Percentiles rank a stretch among this genome's conserved stretches.
phyloP scores from a whole-genome alignment of 129 eudicot genomes.

The Scalesia atractyloides region DNA sequence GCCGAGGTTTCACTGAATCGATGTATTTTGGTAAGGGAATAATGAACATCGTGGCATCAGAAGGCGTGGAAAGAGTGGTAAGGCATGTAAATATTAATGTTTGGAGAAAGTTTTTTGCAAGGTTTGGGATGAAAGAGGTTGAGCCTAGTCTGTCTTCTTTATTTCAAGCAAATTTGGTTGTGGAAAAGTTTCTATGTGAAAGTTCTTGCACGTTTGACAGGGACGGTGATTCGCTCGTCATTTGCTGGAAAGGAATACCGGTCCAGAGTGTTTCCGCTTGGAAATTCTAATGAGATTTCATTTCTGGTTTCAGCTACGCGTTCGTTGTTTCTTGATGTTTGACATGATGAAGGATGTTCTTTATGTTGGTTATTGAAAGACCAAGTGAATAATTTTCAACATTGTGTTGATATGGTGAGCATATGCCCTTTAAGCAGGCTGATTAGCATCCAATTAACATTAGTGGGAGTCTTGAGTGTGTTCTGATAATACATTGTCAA shows the following conservation, averaged over 20 bases:
- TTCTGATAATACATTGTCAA: neutral
- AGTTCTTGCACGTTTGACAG: constrained; percentile 48
- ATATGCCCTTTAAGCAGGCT: neutral
- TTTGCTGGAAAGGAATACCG: constrained; percentile 76
- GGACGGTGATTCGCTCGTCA: constrained; percentile 39
- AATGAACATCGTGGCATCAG: constrained; percentile 41
- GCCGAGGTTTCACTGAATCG: constrained; percentile 33
- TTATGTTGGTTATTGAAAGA: constrained; percentile 11
- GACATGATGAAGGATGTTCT: neutral
- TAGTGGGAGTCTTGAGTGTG: neutral
- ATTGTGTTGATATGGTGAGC: neutral
- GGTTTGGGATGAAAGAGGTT: constrained; percentile 48
- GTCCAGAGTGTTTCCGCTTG: constrained; percentile 49
- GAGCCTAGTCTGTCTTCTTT: constrained; percentile 43
- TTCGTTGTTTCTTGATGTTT: neutral
- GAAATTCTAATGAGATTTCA: constrained; percentile 34
- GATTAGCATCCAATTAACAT: neutral
- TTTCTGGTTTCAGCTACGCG: neutral
- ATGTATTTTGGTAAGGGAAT: constrained; percentile 30
- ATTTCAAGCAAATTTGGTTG: constrained; percentile 45
- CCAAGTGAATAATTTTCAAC: neutral
- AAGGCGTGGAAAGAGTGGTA: constrained; percentile 52
- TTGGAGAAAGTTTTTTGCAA: constrained; percentile 56
- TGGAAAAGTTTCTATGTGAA: constrained; percentile 30
- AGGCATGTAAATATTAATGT: constrained; percentile 46